These are phyloP conservation scores for Linnemannia schmuckeri DNA, from an alignment of 192 early-diverging fungal genomes.

Conservation along the genomic window DNA sequence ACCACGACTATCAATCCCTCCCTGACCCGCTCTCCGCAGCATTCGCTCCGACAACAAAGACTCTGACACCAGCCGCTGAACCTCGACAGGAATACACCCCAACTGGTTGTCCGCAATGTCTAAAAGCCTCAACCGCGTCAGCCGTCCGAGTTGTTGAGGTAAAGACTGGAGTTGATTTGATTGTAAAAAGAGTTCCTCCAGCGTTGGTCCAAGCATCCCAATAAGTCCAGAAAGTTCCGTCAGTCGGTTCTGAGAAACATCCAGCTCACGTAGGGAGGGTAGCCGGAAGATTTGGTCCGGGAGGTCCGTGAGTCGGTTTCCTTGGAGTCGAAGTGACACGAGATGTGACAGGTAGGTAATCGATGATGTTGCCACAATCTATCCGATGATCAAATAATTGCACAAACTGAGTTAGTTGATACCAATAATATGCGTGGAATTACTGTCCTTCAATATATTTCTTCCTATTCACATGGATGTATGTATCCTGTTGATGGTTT, in stretches of 20 bases:
- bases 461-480: neutral
- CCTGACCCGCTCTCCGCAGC: constrained; percentile 25
- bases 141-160: constrained; percentile 38
- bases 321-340: constrained; percentile 45
- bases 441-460: neutral
- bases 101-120: constrained; percentile 51
- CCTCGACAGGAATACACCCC: constrained; percentile 52
- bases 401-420: too few relatives aligned
- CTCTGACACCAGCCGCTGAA: constrained; percentile 47
- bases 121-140: constrained; percentile 39
- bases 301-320: constrained; percentile 41
- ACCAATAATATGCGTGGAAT: neutral
- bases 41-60: constrained; percentile 17
- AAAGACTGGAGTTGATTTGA: constrained; percentile 40
- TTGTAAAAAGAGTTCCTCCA: constrained; percentile 47
- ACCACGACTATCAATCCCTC: neutral
- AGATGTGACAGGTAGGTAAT: constrained; percentile 38
- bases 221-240: constrained; percentile 41
- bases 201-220: constrained; percentile 31
- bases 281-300: constrained; percentile 50
- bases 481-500: neutral
- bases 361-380: constrained; percentile 47
- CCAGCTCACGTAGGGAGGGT: constrained; percentile 36
- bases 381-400: neutral
- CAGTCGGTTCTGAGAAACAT: constrained; percentile 48